Base-by-base conservation (phyloP, 768 basidiomycete genomes). In the Mycena indigotica region DNA sequence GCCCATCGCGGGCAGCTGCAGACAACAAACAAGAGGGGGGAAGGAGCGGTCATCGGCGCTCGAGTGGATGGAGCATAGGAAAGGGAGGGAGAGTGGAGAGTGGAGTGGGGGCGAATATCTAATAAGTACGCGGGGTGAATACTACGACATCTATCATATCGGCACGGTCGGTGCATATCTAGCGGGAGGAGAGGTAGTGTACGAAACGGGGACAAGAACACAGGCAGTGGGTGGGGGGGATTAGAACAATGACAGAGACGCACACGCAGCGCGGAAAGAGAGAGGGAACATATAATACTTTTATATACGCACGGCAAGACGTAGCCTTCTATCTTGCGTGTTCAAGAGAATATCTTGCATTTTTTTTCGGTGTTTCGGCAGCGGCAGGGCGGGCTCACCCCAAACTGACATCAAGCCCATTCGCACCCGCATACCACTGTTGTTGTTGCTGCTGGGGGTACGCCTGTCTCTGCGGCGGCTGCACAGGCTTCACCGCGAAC, bases 361-460 rank as follows among this genome's bases (percentile, higher is more conserved):
- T 21, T 44, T 13, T 21, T 16, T 48, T 26, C 28, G 46, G 13
- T 48, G 46, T 28, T 26, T 48, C 41, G 32, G 32, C 32, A 17
- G 8, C 41, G 41, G 41, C 15, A 26, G 25, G 46, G 24, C 5
- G 5, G 46, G 25, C 10, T 8, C 32, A 35, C 25, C n/a, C 5
- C 24, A 23, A 41, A 65, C 67, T 40, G 72, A 71, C 15, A 65
- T n/a, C n/a, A n/a, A n/a, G n/a, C n/a, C n/a, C n/a, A n/a, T n/a
- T n/a, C n/a, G n/a, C 67, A 26, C 46, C 46, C 24, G 46, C 46
- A 21, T 48, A 48, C 46, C 46, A 48, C n/a, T 48, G 46, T 26
- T 48, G 46, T n/a, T n/a, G n/a, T n/a, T n/a, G n/a, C n/a, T n/a
- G n/a, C n/a, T n/a, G n/a, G n/a, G n/a, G n/a, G 23, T 25, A 48